These are phyloP conservation scores for Rickenella mellea DNA, from an alignment of 768 basidiomycete species.

Conservation along the genomic window DNA sequence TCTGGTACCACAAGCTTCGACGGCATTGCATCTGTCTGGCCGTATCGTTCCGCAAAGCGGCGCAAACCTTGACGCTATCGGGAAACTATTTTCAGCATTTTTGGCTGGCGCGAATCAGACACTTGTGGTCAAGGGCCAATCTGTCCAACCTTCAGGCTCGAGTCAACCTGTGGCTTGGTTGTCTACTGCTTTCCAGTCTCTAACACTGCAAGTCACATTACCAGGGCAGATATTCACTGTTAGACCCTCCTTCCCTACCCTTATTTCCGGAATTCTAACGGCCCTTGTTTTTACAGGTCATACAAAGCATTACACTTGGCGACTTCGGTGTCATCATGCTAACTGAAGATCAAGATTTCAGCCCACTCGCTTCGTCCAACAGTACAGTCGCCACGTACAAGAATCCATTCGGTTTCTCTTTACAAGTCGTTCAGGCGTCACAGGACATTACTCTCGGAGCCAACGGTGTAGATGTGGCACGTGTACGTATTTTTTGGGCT, in stretches of 20 bases:
- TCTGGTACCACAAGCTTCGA: slow-evolving; percentile 38
- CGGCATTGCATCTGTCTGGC: slow-evolving; percentile 47
- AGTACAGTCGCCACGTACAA: slow-evolving; percentile 48
- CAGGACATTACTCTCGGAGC: slow-evolving; percentile 44
- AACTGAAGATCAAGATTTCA: slow-evolving; percentile 43
- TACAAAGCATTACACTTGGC: slow-evolving; percentile 49
- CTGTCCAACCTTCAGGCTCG: slow-evolving; percentile 50
- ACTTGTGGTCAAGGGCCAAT: slow-evolving; percentile 45
- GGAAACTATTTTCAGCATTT: slow-evolving; percentile 57
- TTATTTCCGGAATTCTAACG: background rate
- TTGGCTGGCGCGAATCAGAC: slow-evolving; percentile 56
- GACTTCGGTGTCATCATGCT: slow-evolving; percentile 49
- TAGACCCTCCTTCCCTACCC: slow-evolving; percentile 8
- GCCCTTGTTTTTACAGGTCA: slow-evolving; percentile 29
- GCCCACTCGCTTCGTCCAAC: slow-evolving; percentile 49
- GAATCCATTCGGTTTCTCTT: slow-evolving; percentile 70
- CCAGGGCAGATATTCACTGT: slow-evolving; percentile 51
- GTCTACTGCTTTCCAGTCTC: slow-evolving; percentile 58
- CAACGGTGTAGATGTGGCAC: slow-evolving; percentile 40
- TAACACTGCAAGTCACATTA: slow-evolving; percentile 50
- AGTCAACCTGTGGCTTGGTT: slow-evolving; percentile 49
- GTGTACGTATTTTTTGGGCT: slow-evolving; percentile 24
- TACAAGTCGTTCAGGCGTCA: slow-evolving; percentile 50
- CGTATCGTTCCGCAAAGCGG: slow-evolving; percentile 56
- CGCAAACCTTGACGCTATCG: slow-evolving; percentile 40